Evolutionary conservation across 2,329 filamentous ascomycete genomes (phyloP).

Genomic region (Colletotrichum shisoi): DNA sequence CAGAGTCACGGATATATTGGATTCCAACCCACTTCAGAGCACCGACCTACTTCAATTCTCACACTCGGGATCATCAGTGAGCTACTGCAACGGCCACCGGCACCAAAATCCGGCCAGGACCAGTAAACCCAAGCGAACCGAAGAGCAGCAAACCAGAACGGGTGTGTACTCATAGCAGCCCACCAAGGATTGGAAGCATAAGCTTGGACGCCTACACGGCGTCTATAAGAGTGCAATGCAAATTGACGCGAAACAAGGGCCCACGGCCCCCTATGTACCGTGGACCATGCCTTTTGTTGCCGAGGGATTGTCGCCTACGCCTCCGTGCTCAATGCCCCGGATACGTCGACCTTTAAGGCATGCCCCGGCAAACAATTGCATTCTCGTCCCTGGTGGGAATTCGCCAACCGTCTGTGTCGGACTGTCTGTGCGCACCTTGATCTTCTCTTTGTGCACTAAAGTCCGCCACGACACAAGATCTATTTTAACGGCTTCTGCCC

Average conservation of each 20-base stretch:
- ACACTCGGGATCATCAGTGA: conserved; percentile 9
- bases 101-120: conserved; percentile 1
- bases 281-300: conserved; percentile 19
- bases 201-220: conserved; percentile 15
- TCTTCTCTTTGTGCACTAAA: conserved; percentile 4
- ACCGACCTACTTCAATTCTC: conserved; percentile 22
- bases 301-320: conserved; percentile 33
- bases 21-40: conserved; percentile 18
- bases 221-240: conserved; percentile 23
- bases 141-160: not conserved
- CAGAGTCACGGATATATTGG: conserved; percentile 35
- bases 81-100: not conserved
- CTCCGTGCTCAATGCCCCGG: conserved; percentile 29
- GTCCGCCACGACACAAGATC: conserved; percentile 10
- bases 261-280: conserved; percentile 23
- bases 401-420: conserved; percentile 22
- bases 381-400: conserved; percentile 14
- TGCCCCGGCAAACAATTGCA: conserved; percentile 9
- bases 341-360: not conserved
- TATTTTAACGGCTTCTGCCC: conserved; percentile 21
- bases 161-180: not conserved
- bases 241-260: conserved; percentile 34
- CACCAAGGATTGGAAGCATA: not conserved
- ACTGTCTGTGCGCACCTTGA: conserved; percentile 35
- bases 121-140: not conserved